phyloP scores from a whole-genome alignment of 495 filamentous ascomycete species.

The Terfezia boudieri region DNA sequence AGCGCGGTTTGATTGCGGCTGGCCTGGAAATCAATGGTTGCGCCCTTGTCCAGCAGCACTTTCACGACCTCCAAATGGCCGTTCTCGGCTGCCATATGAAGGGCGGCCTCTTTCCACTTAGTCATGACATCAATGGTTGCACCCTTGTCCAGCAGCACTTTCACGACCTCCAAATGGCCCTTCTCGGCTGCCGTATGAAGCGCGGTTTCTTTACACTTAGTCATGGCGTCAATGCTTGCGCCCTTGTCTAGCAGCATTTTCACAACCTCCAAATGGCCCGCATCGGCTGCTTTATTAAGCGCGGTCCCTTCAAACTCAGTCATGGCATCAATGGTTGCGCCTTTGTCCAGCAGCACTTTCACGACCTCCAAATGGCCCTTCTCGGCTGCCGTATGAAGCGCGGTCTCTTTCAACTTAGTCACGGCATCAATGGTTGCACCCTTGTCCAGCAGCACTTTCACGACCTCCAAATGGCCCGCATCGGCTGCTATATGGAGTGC shows the following conservation, averaged over 20 bases:
- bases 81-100: conserved; percentile 2
- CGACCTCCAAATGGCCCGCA: conserved; percentile 1
- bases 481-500: too few relatives aligned
- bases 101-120: too few relatives aligned
- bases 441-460: background rate
- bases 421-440: too few relatives aligned
- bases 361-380: conserved; percentile 5
- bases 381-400: too few relatives aligned
- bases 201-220: too few relatives aligned
- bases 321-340: conserved; percentile 1
- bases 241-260: conserved; percentile 4
- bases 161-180: conserved; percentile 6
- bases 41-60: conserved; percentile 11
- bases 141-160: conserved; percentile 12
- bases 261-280: conserved; percentile 2
- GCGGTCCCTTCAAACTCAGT: too few relatives aligned
- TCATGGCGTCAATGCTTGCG: conserved; percentile 2
- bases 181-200: background rate
- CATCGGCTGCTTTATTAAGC: too few relatives aligned
- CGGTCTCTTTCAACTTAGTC: too few relatives aligned
- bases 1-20: too few relatives aligned
- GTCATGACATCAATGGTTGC: too few relatives aligned
- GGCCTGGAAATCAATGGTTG: conserved; percentile 1
- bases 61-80: conserved; percentile 7
- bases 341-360: too few relatives aligned